Base-by-base conservation (phyloP, 495 filamentous ascomycete species). In the Lophiotrema nucula region DNA sequence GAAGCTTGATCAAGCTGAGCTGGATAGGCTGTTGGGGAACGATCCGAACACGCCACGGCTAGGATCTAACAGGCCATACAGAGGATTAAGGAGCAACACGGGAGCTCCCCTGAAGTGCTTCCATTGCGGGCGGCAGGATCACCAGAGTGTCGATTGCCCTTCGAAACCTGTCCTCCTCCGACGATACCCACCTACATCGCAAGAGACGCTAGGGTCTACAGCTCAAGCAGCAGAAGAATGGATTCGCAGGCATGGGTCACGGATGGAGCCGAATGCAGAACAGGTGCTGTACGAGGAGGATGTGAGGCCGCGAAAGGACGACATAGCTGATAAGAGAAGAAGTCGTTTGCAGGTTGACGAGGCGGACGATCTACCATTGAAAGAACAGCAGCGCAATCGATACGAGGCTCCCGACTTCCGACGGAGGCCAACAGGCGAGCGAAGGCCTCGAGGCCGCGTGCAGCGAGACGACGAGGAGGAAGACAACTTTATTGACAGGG, bases 391-490 rank as follows among this genome's bases (percentile, higher is more conserved):
- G 31, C 58, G 58, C 22, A 55, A 61, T 33, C 39, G 42, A 8
- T 57, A 47, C 24, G 47, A 57, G 4, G 47, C 57, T 18, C 53
- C 60, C 4, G 28, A 38, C 19, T 47, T 25, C 35, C 58, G 58
- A 21, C 47, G 35, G 27, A 25, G 45, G n/a, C 41, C 38, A 8
- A 13, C 23, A 2, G 25, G 21, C 5, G 49, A 60, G 2, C 24
- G 38, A 2, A 50, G 51, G 16, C 19, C 31, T n/a, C 41, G 35
- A 4, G 31, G 47, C 23, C 53, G 59, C 2, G 18, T 53, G 24
- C 56, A 50, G 42, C 49, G 37, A 21, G 51, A 53, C 13, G 37
- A 33, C 1, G 58, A 66, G 10, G 58, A 66, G 12, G 62, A 69
- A 6, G 59, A 60, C 22, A 31, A 54, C 8, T 54, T 56, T 11